Base-by-base conservation (phyloP, 2,329 filamentous ascomycete genomes). In the Talaromyces funiculosus region DNA sequence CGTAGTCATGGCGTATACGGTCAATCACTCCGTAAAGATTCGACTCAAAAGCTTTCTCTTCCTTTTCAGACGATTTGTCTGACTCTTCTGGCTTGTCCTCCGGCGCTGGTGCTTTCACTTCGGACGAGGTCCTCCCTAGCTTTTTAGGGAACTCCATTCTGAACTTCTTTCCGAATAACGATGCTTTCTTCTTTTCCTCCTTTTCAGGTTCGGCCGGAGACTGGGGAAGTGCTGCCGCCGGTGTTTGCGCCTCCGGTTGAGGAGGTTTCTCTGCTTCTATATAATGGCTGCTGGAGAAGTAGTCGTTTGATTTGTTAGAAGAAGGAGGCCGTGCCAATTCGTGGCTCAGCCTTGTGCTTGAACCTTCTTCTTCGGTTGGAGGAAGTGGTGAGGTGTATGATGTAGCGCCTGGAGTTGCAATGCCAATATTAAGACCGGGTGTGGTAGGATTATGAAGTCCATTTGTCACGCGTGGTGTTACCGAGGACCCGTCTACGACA, bases 111-210 rank as follows among this genome's bases (percentile, higher is more conserved):
- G 90, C 86, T 72, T 94, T 95, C 62, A 89, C 76, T 64, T 88
- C 84, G 5, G 83, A 83, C 26, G 83, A 84, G 0, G 84, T 84
- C 16, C 90, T 84, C 12, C 86, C 86, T 14, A 93, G 81, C 75
- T 96, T 96, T 79, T 95, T 97, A 68, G 87, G 88, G 66, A 75
- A 83, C 63, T 81, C 83, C 84, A 90, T 88, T 53, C 89, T 86
- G 73, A 96, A 92, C 68, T 90, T 90, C 77, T 92, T 94, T 45
- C 89, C 86, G 71, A 96, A 95, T 5, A 90, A 79, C 2, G 83
- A 87, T 2, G 69, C 72, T 55, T 75, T 76, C 63, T 83, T 83
- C 64, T 90, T 87, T 65, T 85, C 84, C 69, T 86, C 78, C 73
- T 88, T 81, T 61, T 85, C 78, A 59, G 80, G 76, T 53, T 82